Evolutionary conservation across 2,329 filamentous ascomycete genomes (phyloP).

Genomic region (Pezicula carpinea): DNA sequence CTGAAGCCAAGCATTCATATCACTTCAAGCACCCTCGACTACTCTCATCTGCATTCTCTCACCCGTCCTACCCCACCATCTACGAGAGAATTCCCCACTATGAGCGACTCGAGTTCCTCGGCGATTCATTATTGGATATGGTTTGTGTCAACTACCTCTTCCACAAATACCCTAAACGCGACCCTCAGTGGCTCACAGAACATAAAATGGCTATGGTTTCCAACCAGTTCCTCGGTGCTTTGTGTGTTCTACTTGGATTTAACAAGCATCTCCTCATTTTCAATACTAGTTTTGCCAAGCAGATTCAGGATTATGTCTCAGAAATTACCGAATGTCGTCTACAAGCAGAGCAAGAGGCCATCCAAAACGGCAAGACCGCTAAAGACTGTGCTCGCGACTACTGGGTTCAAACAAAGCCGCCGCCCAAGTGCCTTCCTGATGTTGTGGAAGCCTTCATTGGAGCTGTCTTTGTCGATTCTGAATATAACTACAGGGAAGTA

Average conservation of each 20-base stretch:
- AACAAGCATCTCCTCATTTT: conserved; percentile 66
- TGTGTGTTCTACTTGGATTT: conserved; percentile 75
- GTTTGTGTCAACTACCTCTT: conserved; percentile 80
- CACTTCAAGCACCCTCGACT: conserved; percentile 72
- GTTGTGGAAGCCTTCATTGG: conserved; percentile 86
- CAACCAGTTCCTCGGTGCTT: conserved; percentile 84
- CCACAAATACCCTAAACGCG: conserved; percentile 67
- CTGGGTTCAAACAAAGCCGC: conserved; percentile 59
- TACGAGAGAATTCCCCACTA: conserved; percentile 83
- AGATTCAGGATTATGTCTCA: conserved; percentile 49
- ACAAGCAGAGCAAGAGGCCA: conserved; percentile 29
- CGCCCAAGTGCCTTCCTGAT: conserved; percentile 76
- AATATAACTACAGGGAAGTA: conserved; percentile 71
- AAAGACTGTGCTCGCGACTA: conserved; percentile 54
- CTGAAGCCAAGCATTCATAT: conserved; percentile 55
- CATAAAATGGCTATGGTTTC: conserved; percentile 99
- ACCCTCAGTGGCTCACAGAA: conserved; percentile 95
- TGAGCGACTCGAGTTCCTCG: conserved; percentile 87
- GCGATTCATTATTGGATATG: conserved; percentile 85
- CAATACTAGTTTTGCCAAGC: conserved; percentile 36
- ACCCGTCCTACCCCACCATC: conserved; percentile 72
- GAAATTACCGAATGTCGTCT: conserved; percentile 52
- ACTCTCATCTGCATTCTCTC: conserved; percentile 79
- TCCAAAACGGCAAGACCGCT: conserved; percentile 29
- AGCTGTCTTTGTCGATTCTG: conserved; percentile 85